A percentile compares a stretch with the other conserved stretches of the same genome.
These are phyloP conservation scores for Fusarium guadeloupense DNA, from an alignment of 2,329 filamentous ascomycete species.

Conservation along the genomic window DNA sequence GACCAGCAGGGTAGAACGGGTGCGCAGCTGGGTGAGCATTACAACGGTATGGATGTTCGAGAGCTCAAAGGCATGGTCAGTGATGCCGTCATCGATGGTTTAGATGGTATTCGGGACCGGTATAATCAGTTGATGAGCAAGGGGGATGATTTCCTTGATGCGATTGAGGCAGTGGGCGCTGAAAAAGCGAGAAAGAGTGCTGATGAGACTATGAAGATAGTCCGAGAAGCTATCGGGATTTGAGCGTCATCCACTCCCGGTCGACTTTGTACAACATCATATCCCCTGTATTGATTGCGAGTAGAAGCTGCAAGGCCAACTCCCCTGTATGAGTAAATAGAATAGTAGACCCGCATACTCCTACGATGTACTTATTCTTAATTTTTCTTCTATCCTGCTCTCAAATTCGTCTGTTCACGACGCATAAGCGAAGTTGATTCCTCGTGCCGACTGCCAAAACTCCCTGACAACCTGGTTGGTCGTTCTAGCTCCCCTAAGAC, in stretches of 20 bases:
- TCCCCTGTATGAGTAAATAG: conserved; percentile 5
- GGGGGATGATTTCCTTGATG: conserved; percentile 63
- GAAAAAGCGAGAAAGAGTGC: conserved; percentile 70
- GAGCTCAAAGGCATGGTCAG: conserved; percentile 64
- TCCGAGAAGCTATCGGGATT: conserved; percentile 62
- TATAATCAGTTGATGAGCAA: conserved; percentile 62
- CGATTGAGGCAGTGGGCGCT: conserved; percentile 67
- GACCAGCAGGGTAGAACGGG: conserved; percentile 55
- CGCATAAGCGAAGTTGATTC: conserved; percentile 68
- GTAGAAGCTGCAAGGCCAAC: not conserved
- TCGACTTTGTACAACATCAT: not conserved
- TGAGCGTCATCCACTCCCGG: conserved; percentile 28
- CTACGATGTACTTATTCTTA: not conserved
- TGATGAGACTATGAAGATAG: conserved; percentile 62
- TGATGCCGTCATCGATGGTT: conserved; percentile 61
- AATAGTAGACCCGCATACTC: not conserved
- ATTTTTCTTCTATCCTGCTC: not conserved
- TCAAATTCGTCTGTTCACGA: conserved; percentile 51
- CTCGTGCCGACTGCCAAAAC: conserved; percentile 76
- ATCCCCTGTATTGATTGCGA: not conserved
- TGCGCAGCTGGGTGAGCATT: conserved; percentile 52
- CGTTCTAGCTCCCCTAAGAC: conserved; percentile 68
- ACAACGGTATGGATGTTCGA: conserved; percentile 50
- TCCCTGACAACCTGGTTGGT: conserved; percentile 75
- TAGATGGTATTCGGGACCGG: conserved; percentile 64